These are phyloP conservation scores for Jaenimonas drosophilae DNA, from an alignment of 208 protist genomes.

Conservation along the genomic window DNA sequence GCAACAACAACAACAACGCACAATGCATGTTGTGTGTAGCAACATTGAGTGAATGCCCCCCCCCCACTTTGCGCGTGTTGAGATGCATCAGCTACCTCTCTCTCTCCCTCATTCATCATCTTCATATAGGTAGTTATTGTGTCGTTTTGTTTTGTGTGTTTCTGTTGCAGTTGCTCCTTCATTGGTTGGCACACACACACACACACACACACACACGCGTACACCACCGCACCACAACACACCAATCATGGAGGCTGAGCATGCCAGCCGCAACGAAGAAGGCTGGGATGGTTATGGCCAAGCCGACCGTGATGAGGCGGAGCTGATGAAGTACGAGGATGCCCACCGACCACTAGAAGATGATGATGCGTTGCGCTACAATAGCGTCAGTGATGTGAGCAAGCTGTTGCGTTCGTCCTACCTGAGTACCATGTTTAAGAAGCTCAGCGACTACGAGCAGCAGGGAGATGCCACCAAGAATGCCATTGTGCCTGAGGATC, in stretches of 20 bases:
- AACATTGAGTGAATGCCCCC: too few relatives aligned
- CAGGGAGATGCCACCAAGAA: slow-evolving; percentile 45
- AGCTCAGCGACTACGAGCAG: slow-evolving; percentile 68
- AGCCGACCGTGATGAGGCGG: background rate
- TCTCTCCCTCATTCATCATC: too few relatives aligned
- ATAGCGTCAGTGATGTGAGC: slow-evolving; percentile 74
- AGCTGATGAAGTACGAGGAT: slow-evolving; percentile 19
- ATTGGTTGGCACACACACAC: too few relatives aligned
- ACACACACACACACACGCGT: too few relatives aligned
- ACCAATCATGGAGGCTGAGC: too few relatives aligned
- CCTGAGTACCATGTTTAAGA: slow-evolving; percentile 59
- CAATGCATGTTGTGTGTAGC: background rate
- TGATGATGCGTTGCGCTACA: slow-evolving; percentile 74
- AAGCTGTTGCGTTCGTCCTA: slow-evolving; percentile 66
- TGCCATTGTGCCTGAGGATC: slow-evolving; percentile 68
- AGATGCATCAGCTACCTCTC: too few relatives aligned
- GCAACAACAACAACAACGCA: background rate
- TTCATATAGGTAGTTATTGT: too few relatives aligned
- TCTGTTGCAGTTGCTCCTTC: too few relatives aligned
- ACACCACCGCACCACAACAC: too few relatives aligned
- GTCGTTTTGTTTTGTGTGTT: too few relatives aligned
- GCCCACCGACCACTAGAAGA: slow-evolving; percentile 35
- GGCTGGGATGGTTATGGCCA: slow-evolving; percentile 42
- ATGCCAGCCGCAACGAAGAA: slow-evolving; percentile 48
- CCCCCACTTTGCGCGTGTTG: too few relatives aligned